Conservation (phyloP, 768 basidiomycete species). For the Kwoniella mangroviensis region DNA sequence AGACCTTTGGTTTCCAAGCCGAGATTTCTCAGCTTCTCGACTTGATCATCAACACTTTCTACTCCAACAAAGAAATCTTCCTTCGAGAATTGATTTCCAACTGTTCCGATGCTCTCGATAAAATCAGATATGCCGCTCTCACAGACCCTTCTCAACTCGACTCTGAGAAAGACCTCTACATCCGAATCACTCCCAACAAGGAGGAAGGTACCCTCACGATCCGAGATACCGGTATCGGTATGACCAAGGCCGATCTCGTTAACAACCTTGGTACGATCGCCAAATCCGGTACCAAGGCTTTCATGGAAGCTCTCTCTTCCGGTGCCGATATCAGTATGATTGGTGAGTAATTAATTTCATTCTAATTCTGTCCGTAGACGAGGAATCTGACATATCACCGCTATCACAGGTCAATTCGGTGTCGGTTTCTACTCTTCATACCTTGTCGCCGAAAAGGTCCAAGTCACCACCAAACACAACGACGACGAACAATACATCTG, state of each 20-base stretch:
- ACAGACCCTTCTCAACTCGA: constrained; percentile 92
- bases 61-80: constrained; percentile 99
- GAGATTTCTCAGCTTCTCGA: constrained; percentile 99
- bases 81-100: constrained; percentile 95
- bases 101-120: constrained; percentile 96
- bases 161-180: constrained; percentile 85
- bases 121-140: constrained; percentile 94
- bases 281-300: constrained; percentile 72
- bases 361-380: neutral
- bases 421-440: constrained; percentile 99
- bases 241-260: constrained; percentile 99
- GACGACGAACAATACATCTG: constrained; percentile 99
- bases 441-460: constrained; percentile 97
- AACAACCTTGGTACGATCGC: constrained; percentile 79
- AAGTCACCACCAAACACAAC: constrained; percentile 99
- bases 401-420: constrained; percentile 72
- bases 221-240: constrained; percentile 96
- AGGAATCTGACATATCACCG: neutral
- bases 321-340: constrained; percentile 77
- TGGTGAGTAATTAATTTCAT: constrained; percentile 61
- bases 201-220: constrained; percentile 89
- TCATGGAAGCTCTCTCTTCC: constrained; percentile 91
- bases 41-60: constrained; percentile 99
- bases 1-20: constrained; percentile 69
- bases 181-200: constrained; percentile 93